These are phyloP conservation scores for Zangia roseola DNA, from an alignment of 768 basidiomycete species.

Conservation along the genomic window DNA sequence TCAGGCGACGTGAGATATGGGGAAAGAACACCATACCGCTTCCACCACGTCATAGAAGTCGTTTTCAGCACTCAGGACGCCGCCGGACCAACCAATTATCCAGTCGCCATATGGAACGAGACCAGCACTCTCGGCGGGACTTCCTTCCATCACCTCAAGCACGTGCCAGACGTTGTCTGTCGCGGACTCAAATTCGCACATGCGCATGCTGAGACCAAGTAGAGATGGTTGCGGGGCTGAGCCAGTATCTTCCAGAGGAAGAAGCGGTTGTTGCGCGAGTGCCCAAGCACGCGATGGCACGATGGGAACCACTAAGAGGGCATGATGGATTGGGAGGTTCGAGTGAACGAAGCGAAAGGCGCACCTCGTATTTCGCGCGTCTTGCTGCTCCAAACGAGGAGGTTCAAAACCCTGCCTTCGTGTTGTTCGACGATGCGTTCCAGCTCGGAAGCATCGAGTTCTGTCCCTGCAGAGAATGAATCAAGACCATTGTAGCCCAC, in stretches of 20 bases:
- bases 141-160: conserved; percentile 92
- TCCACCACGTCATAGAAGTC: conserved; percentile 98
- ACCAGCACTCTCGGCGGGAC: conserved; percentile 94
- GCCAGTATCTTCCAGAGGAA: conserved; percentile 40
- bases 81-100: conserved; percentile 92
- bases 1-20: conserved; percentile 5
- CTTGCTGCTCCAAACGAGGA: conserved; percentile 86
- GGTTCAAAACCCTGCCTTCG: conserved; percentile 65
- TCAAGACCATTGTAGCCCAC: conserved; percentile 81
- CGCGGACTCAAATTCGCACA: conserved; percentile 87
- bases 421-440: conserved; percentile 82
- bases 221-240: conserved; percentile 72
- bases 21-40: conserved; percentile 51
- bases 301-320: conserved; percentile 70
- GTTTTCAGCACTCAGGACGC: conserved; percentile 84
- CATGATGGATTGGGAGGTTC: neutral
- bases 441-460: conserved; percentile 66
- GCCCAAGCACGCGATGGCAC: conserved; percentile 86
- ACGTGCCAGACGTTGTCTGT: conserved; percentile 98
- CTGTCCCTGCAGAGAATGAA: conserved; percentile 43
- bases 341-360: conserved; percentile 9
- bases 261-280: conserved; percentile 38
- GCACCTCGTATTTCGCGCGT: conserved; percentile 67
- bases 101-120: conserved; percentile 87
- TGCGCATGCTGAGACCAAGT: conserved; percentile 90